Conservation (phyloP, 805 yeast species). For the Ogataea paradorogensis region DNA sequence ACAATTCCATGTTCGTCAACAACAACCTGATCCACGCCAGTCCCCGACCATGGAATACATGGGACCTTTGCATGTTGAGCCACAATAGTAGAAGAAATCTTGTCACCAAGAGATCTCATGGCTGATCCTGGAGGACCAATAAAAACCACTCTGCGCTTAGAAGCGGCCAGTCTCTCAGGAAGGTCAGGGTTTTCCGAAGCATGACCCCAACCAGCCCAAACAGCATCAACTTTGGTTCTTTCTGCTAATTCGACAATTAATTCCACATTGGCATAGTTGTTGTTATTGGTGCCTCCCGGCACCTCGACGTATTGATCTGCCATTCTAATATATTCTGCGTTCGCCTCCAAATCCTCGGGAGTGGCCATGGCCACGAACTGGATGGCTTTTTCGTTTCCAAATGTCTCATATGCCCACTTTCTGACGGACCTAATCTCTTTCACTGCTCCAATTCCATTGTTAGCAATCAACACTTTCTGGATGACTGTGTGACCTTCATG, state of each 20-base stretch:
- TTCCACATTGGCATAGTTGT: constrained; percentile 97
- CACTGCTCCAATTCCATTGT: constrained; percentile 99
- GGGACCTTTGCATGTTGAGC: constrained; percentile 99
- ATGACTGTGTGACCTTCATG: constrained; percentile 96
- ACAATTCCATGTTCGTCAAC: constrained; percentile 78
- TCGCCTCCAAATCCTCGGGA: constrained; percentile 97
- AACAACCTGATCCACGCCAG: constrained; percentile 84
- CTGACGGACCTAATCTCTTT: constrained; percentile 96
- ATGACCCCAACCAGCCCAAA: constrained; percentile 99
- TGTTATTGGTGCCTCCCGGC: constrained; percentile 99
- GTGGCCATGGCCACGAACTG: constrained; percentile 98
- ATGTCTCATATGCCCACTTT: constrained; percentile 99
- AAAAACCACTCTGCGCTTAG: constrained; percentile 84
- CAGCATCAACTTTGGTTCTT: constrained; percentile 94
- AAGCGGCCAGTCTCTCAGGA: constrained; percentile 92
- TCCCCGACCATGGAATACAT: constrained; percentile 99
- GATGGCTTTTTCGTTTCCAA: constrained; percentile 90
- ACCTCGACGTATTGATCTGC: constrained; percentile 98
- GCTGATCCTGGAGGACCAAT: constrained; percentile 99
- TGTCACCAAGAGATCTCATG: constrained; percentile 99
- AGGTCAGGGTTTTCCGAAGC: constrained; percentile 97
- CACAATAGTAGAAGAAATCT: constrained; percentile 94
- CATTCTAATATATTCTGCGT: constrained; percentile 97
- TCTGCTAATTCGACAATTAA: constrained; percentile 96
- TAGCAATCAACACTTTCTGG: constrained; percentile 84